These are phyloP conservation scores for Taphrina communis DNA, from an alignment of 1,139 yeast species.

Conservation along the genomic window DNA sequence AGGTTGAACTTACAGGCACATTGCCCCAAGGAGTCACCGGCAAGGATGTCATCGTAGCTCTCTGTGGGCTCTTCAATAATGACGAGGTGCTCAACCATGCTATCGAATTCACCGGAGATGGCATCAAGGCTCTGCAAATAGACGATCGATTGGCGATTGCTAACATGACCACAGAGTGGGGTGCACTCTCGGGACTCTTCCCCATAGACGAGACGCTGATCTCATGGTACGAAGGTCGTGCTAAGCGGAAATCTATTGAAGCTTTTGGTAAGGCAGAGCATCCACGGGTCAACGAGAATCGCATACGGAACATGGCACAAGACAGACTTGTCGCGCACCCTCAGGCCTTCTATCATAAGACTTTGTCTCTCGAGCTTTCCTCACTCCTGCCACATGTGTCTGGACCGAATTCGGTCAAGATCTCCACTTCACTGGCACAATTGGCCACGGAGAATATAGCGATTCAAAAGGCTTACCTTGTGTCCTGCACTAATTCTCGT, in stretches of 20 bases:
- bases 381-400: conserved; percentile 88
- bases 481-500: conserved; percentile 96
- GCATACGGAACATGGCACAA: conserved; percentile 58
- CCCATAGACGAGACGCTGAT: conserved; percentile 84
- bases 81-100: conserved; percentile 98
- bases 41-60: conserved; percentile 93
- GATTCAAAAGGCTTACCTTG: conserved; percentile 92
- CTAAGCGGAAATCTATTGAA: conserved; percentile 69
- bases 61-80: conserved; percentile 92
- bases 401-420: conserved; percentile 96
- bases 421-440: conserved; percentile 77
- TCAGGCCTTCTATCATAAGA: conserved; percentile 87
- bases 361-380: conserved; percentile 77
- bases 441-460: conserved; percentile 73
- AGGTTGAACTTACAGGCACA: conserved; percentile 81
- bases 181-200: conserved; percentile 94
- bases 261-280: conserved; percentile 54
- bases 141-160: conserved; percentile 96
- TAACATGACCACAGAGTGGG: conserved; percentile 99
- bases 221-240: conserved; percentile 75
- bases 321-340: conserved; percentile 60
- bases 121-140: conserved; percentile 71
- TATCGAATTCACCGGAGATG: conserved; percentile 92
- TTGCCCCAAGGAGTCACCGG: conserved; percentile 91
- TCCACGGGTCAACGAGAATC: conserved; percentile 73